Conservation (phyloP, 1,284 basidiomycete species). For the Cryptococcus sp. region DNA sequence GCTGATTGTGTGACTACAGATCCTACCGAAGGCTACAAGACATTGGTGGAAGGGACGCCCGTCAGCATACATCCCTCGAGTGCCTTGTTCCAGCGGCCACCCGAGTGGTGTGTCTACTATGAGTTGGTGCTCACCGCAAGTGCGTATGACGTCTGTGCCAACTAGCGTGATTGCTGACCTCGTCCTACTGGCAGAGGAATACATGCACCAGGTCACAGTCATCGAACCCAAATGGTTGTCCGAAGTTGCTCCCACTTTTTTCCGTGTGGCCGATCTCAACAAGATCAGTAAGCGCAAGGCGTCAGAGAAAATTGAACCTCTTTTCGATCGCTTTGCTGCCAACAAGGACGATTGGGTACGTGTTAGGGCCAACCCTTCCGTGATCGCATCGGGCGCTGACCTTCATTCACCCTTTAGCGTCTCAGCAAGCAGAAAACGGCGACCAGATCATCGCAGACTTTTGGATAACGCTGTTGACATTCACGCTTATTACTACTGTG, state of each 20-base stretch:
- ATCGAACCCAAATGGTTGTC: slow-evolving; percentile 99
- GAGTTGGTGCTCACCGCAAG: slow-evolving; percentile 71
- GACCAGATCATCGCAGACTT: slow-evolving; percentile 51
- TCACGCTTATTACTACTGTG: too few species aligned
- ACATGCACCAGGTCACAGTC: slow-evolving; percentile 91
- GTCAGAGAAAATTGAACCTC: slow-evolving; percentile 94
- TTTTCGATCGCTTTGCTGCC: slow-evolving; percentile 53
- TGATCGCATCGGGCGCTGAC: neutral
- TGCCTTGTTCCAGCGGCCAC: slow-evolving; percentile 92
- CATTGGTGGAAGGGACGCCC: slow-evolving; percentile 93
- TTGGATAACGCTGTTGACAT: slow-evolving; percentile 21
- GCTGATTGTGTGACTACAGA: slow-evolving; percentile 52
- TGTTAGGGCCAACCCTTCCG: neutral
- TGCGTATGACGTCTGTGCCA: slow-evolving; percentile 45
- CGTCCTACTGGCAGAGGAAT: slow-evolving; percentile 61
- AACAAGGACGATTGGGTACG: slow-evolving; percentile 56
- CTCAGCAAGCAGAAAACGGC: slow-evolving; percentile 53
- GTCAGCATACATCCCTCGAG: slow-evolving; percentile 98
- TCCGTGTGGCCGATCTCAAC: slow-evolving; percentile 92
- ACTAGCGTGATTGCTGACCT: slow-evolving; percentile 11
- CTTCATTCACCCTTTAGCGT: slow-evolving; percentile 24
- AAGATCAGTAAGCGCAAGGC: slow-evolving; percentile 97
- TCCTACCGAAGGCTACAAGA: slow-evolving; percentile 80
- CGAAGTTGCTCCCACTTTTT: slow-evolving; percentile 93
- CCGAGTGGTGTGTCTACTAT: slow-evolving; percentile 77